phyloP scores from a whole-genome alignment of 2,329 filamentous ascomycete genomes.

The Colletotrichum sp. region DNA sequence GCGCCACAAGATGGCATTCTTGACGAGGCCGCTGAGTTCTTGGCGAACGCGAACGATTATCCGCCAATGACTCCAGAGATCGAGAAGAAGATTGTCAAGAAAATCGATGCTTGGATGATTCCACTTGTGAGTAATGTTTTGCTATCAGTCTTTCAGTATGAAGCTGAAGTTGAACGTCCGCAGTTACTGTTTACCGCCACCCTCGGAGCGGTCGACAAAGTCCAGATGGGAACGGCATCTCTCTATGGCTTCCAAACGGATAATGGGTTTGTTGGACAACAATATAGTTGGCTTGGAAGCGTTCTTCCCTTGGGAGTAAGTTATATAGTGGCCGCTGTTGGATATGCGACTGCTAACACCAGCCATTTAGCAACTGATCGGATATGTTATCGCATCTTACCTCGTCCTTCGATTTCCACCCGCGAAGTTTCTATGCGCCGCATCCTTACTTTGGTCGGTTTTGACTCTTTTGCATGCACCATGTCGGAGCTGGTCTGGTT shows the following conservation, averaged over 20 bases:
- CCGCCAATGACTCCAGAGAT: not conserved
- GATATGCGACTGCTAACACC: fast-evolving
- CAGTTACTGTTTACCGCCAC: slow-evolving; percentile 4
- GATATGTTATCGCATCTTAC: not conserved
- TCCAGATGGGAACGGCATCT: slow-evolving; percentile 30
- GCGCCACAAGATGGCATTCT: not conserved
- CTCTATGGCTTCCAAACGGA: slow-evolving; percentile 27
- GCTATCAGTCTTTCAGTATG: not conserved
- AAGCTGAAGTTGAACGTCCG: fast-evolving
- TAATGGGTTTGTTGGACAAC: slow-evolving; percentile 18
- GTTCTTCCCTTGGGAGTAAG: not conserved
- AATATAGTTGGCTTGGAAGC: not conserved
- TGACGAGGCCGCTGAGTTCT: not conserved
- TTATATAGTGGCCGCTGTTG: fast-evolving
- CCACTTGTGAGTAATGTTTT: not conserved
- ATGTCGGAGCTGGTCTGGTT: not conserved
- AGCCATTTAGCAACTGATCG: not conserved
- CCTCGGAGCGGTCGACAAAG: slow-evolving; percentile 29
- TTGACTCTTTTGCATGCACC: not conserved
- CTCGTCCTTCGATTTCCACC: not conserved
- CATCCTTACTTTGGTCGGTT: not conserved
- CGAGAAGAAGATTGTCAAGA: not conserved
- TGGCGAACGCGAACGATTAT: not conserved
- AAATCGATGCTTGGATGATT: not conserved
- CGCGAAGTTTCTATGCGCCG: not conserved